Percentiles rank a stretch among this genome's conserved stretches.
These are phyloP conservation scores for Sapria himalayana DNA, from an alignment of 345 rosid genomes.

Conservation along the genomic window DNA sequence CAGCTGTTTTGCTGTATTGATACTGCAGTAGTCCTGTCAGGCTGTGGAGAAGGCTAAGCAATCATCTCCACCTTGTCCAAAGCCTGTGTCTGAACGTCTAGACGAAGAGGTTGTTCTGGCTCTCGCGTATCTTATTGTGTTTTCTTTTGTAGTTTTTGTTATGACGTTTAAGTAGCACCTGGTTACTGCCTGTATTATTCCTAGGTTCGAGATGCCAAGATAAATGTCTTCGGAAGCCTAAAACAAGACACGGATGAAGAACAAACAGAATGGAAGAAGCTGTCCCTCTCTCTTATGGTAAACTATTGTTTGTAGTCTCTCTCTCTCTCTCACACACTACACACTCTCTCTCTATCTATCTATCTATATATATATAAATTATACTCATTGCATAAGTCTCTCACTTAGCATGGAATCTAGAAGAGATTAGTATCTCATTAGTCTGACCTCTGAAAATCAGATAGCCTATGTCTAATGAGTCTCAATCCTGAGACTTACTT, in stretches of 20 bases:
- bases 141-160: conserved; percentile 4
- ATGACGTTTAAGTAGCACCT: neutral
- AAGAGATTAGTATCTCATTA: too few relatives aligned
- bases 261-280: conserved; percentile 50
- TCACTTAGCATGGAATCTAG: too few relatives aligned
- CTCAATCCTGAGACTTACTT: too few relatives aligned
- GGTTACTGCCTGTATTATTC: conserved; percentile 9
- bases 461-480: too few relatives aligned
- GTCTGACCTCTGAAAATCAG: too few relatives aligned
- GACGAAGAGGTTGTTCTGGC: conserved; percentile 56
- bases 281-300: conserved; percentile 56
- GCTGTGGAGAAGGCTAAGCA: conserved; percentile 54
- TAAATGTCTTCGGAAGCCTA: conserved; percentile 49
- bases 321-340: too few relatives aligned
- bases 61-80: conserved; percentile 31
- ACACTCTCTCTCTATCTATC: too few relatives aligned
- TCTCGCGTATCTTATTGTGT: neutral
- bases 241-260: conserved; percentile 69
- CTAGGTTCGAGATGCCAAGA: conserved; percentile 74
- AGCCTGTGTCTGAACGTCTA: conserved; percentile 48
- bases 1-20: too few relatives aligned
- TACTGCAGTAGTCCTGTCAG: too few relatives aligned
- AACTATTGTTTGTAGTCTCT: too few relatives aligned
- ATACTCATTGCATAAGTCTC: too few relatives aligned
- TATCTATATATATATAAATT: too few relatives aligned